Percentiles rank a stretch among this genome's conserved stretches.
Evolutionary conservation across 148 eudicot species (phyloP).

Genomic region (Heliamphora exappendiculata): DNA sequence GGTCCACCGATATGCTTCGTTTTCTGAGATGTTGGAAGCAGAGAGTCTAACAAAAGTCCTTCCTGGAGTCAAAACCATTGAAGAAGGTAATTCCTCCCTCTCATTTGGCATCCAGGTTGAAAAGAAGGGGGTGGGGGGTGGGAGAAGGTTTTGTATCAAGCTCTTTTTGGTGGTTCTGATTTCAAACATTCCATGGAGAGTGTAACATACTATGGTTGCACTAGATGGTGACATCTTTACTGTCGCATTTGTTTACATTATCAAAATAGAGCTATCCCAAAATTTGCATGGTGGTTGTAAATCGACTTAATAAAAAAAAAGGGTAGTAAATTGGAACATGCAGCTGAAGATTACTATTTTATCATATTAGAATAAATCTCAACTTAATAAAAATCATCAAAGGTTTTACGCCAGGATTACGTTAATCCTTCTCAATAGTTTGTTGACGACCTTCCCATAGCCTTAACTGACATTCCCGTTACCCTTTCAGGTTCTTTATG

Average conservation of each 20-base stretch:
- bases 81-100: constrained; percentile 48
- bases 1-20: constrained; percentile 51
- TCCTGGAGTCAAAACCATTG: constrained; percentile 62
- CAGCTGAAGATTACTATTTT: not conserved
- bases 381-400: not conserved
- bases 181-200: not conserved
- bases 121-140: too few species aligned
- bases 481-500: not conserved
- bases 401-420: not conserved
- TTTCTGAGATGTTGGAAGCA: constrained; percentile 68
- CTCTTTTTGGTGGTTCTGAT: not conserved
- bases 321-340: not conserved
- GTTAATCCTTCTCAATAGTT: not conserved
- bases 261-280: not conserved
- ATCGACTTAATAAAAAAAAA: not conserved
- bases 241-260: not conserved
- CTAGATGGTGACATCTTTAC: not conserved
- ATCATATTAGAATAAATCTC: not conserved
- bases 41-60: constrained; percentile 62
- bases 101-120: not conserved
- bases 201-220: not conserved
- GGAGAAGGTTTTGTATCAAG: not conserved
- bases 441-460: not conserved
- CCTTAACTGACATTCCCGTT: not conserved
- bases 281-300: not conserved